These are phyloP conservation scores for Aspergillus tamarii DNA, from an alignment of 2,329 filamentous ascomycete species.

Conservation along the genomic window DNA sequence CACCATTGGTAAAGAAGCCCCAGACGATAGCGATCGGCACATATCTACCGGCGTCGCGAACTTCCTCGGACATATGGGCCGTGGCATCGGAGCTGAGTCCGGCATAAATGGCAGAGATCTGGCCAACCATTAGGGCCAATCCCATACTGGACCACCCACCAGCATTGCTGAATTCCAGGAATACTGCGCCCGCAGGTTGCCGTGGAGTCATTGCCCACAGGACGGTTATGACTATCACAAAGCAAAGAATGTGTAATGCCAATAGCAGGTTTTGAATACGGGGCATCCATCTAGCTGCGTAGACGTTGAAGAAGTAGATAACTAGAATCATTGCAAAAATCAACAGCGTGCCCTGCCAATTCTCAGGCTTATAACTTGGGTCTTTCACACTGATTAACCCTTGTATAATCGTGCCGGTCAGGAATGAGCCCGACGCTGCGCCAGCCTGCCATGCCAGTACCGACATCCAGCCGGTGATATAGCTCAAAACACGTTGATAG, in stretches of 20 bases:
- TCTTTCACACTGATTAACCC: constrained; percentile 47
- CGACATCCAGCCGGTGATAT: constrained; percentile 57
- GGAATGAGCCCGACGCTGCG: constrained; percentile 51
- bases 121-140: constrained; percentile 41
- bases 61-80: constrained; percentile 52
- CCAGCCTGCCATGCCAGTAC: constrained; percentile 56
- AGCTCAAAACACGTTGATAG: constrained; percentile 58
- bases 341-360: constrained; percentile 55
- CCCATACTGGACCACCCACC: constrained; percentile 44
- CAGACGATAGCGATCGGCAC: constrained; percentile 52
- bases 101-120: constrained; percentile 38
- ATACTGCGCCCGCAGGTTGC: constrained; percentile 33
- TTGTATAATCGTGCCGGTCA: constrained; percentile 54
- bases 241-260: constrained; percentile 43
- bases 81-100: constrained; percentile 35
- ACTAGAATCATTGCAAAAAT: constrained; percentile 51
- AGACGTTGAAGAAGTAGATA: constrained; percentile 48
- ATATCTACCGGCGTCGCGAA: constrained; percentile 49
- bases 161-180: constrained; percentile 40
- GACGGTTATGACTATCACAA: constrained; percentile 35
- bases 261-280: constrained; percentile 43
- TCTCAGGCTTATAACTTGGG: constrained; percentile 44
- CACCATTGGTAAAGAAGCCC: constrained; percentile 50
- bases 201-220: constrained; percentile 39
- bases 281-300: constrained; percentile 37